These are phyloP conservation scores for Fusarium drepaniforme DNA, from an alignment of 2,329 filamentous ascomycete species.

Conservation along the genomic window DNA sequence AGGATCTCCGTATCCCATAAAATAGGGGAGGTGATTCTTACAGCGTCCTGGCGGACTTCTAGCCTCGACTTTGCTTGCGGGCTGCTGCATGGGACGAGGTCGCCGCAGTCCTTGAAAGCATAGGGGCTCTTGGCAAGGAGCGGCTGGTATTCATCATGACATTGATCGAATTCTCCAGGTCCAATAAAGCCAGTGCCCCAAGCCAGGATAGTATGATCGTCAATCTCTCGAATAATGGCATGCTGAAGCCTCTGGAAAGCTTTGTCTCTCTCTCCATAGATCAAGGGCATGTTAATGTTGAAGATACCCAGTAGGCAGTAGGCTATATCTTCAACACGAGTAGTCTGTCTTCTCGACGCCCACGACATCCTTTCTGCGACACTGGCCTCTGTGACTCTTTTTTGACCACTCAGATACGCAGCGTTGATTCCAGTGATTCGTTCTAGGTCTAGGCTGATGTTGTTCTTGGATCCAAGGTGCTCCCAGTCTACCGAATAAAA, in stretches of 20 bases:
- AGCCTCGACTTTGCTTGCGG: background rate
- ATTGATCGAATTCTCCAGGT: background rate
- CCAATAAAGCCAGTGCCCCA: background rate
- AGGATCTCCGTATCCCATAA: background rate
- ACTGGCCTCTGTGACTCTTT: background rate
- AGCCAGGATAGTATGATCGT: constrained; percentile 1
- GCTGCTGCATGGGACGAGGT: background rate
- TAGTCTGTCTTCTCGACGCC: constrained; percentile 4
- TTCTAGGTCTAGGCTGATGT: background rate
- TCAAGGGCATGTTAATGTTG: constrained; percentile 13
- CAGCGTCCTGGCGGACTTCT: background rate
- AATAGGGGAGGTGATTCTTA: background rate
- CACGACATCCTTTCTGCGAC: constrained; percentile 16
- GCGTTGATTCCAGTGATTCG: background rate
- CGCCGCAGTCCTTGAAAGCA: constrained; percentile 1
- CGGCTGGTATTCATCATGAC: background rate
- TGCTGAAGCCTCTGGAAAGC: constrained; percentile 11
- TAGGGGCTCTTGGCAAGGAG: background rate
- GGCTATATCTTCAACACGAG: constrained; percentile 5
- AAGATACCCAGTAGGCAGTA: constrained; percentile 18
- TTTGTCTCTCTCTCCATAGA: constrained; percentile 11
- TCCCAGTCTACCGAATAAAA: background rate
- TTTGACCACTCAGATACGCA: background rate
- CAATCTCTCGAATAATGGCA: constrained; percentile 7
- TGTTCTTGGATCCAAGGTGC: background rate